These are phyloP conservation scores for Penicillium sp. DNA, from an alignment of 2,329 filamentous ascomycete species.

Conservation along the genomic window DNA sequence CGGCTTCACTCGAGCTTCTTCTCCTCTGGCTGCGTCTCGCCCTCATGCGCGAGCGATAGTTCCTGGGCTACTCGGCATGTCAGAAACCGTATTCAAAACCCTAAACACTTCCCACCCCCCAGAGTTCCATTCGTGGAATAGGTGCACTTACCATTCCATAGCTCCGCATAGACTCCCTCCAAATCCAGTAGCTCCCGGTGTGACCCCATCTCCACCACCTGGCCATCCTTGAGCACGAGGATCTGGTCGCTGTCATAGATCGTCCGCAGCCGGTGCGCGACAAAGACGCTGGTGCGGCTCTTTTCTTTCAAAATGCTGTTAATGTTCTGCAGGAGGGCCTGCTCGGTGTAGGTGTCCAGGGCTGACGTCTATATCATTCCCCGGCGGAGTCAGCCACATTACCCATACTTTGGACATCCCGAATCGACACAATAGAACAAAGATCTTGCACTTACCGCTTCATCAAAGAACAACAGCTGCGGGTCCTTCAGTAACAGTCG, in stretches of 20 bases:
- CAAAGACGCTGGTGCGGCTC: constrained; percentile 85
- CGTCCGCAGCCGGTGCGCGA: constrained; percentile 87
- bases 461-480: constrained; percentile 88
- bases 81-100: background rate
- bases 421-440: background rate
- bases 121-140: background rate
- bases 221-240: constrained; percentile 81
- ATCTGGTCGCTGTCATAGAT: constrained; percentile 94
- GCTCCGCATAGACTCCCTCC: constrained; percentile 74
- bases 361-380: constrained; percentile 66
- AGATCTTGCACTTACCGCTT: constrained; percentile 61
- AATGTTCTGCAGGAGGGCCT: constrained; percentile 86
- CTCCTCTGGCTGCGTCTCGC: background rate
- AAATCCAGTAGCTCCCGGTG: constrained; percentile 80
- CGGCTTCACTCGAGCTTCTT: background rate
- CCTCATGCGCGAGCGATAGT: constrained; percentile 48
- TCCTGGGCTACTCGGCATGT: constrained; percentile 58
- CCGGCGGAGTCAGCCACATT: constrained; percentile 1
- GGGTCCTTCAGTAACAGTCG: constrained; percentile 85
- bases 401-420: background rate
- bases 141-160: constrained; percentile 76
- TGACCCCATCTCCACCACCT: constrained; percentile 85
- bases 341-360: constrained; percentile 90
- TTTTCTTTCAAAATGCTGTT: constrained; percentile 91
- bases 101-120: background rate